These are phyloP conservation scores for Neurospora tetrasperma DNA, from an alignment of 495 filamentous ascomycete species.

Conservation along the genomic window DNA sequence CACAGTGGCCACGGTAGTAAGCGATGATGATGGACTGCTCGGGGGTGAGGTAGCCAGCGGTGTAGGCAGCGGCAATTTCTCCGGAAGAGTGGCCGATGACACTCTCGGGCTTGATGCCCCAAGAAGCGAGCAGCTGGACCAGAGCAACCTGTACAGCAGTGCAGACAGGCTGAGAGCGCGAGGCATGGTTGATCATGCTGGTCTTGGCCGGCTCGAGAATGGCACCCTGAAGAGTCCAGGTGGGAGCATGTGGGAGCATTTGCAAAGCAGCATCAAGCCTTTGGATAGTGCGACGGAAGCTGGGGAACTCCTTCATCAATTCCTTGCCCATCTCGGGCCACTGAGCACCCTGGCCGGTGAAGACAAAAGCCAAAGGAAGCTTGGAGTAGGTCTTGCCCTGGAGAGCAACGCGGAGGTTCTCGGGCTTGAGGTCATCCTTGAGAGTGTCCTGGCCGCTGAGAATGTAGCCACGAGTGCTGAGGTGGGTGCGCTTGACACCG, in stretches of 20 bases:
- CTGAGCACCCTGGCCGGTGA: conserved; percentile 36
- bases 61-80: conserved; percentile 44
- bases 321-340: conserved; percentile 40
- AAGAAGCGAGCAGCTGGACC: conserved; percentile 37
- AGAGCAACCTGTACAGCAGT: conserved; percentile 42
- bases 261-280: conserved; percentile 8
- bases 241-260: conserved; percentile 1
- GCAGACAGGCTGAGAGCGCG: conserved; percentile 33
- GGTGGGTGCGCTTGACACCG: conserved; percentile 17
- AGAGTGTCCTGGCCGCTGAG: conserved; percentile 5
- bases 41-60: conserved; percentile 30
- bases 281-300: conserved; percentile 14
- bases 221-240: background rate
- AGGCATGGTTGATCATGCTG: conserved; percentile 26
- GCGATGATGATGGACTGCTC: conserved; percentile 36
- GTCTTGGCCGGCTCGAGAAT: conserved; percentile 12
- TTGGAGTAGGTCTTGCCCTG: conserved; percentile 2
- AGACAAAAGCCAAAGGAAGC: conserved; percentile 22
- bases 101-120: conserved; percentile 34
- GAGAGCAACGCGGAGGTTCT: background rate
- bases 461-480: conserved; percentile 4
- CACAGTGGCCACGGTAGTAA: conserved; percentile 27
- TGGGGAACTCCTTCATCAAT: conserved; percentile 21
- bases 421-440: background rate
- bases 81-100: conserved; percentile 53